Evolutionary conservation across 805 yeast species (phyloP), one percentile per base, ranked within the genome.

Genomic region (Diddensiella caesifluorescens): DNA sequence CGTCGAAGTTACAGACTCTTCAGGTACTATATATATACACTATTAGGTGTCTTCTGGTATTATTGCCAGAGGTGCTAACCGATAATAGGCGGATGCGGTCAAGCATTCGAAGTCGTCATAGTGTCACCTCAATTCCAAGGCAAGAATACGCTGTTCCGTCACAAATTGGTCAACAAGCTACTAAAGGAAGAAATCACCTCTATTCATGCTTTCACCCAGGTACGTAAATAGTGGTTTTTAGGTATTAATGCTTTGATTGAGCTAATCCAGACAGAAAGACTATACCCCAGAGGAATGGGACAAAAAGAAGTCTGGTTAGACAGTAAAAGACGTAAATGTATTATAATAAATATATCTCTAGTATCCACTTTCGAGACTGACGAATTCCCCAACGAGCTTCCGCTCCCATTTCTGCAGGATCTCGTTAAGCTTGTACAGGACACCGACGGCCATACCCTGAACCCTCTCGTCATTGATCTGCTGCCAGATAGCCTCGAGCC

Each of bases 181-280:
- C 69, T 92, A 48, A 80, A 81, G 53, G 86, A 82, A n/a, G 95
- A 89, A 60, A 85, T 92, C 23, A 80, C 84, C 0, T 64, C 70
- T 4, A 89, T 92, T 34, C 99, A 92, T 63, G 97, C 99, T 0
- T 92, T 94, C 61, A 87, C 96, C 0, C 97, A 92, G 56, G 88
- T 86, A 64, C 83, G 38, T 35, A 20, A 10, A 36, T 10, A 15
- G 28, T 12, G 6, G 28, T 7, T 16, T 34, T 10, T n/a, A 16
- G 10, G 6, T 22, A 13, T 16, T 20, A 22, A 18, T 12, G 33
- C 26, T 22, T 20, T 20, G 5, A 18, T 34, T n/a, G n/a, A n/a
- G n/a, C n/a, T 34, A 20, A 22, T 20, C 22, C 28, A 10, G 28
- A 18, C 20, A 58, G 61, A 62, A 62, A 40, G 57, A 52, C 9